phyloP scores from a whole-genome alignment of 306 rosid genomes.

The Abrus pulchellus region DNA sequence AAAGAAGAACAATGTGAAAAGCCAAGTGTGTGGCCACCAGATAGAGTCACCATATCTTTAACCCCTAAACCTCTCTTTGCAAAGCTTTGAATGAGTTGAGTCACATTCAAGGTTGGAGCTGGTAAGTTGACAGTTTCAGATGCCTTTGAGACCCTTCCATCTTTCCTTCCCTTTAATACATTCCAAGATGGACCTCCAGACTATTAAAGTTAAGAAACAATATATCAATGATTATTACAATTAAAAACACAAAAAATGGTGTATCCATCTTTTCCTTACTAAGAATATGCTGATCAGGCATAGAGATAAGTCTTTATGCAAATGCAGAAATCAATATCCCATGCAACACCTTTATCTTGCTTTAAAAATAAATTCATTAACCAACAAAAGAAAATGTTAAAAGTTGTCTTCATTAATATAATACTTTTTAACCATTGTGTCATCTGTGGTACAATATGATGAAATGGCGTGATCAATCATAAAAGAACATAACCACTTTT shows the following conservation, averaged over 20 bases:
- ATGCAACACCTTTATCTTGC: neutral
- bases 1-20: constrained; percentile 79
- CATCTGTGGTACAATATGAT: no score
- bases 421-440: no score
- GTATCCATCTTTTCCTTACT: neutral
- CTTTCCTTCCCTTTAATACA: constrained; percentile 81
- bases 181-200: constrained; percentile 81
- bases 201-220: constrained; percentile 26
- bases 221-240: neutral
- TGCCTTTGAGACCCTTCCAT: constrained; percentile 75
- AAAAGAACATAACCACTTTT: no score
- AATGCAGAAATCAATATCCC: neutral
- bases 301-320: neutral
- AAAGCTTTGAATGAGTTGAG: constrained; percentile 67
- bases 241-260: neutral
- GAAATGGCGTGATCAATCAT: no score
- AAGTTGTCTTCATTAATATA: no score
- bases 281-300: neutral
- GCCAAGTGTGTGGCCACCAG: constrained; percentile 84
- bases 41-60: constrained; percentile 77
- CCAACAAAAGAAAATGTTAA: no score
- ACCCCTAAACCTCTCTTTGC: constrained; percentile 68
- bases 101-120: constrained; percentile 66
- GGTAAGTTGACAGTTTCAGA: constrained; percentile 72
- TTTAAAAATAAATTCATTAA: no score